Evolutionary conservation across 2,329 filamentous ascomycete species (phyloP).

Genomic region (Teratosphaeria nubilosa): DNA sequence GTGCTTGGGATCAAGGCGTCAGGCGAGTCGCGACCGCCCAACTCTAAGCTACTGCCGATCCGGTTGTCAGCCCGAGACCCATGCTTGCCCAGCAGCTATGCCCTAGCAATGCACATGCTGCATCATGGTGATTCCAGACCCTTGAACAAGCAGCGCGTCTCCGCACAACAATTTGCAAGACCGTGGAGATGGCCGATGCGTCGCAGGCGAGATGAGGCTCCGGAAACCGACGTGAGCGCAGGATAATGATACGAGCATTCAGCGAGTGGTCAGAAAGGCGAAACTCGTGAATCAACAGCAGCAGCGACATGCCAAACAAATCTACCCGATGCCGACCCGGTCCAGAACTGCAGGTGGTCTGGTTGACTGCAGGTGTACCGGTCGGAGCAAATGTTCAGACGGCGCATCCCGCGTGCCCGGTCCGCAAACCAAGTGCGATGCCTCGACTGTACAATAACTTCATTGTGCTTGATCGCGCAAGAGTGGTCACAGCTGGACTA

Average conservation of each 20-base stretch:
- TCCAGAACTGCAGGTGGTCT: background rate
- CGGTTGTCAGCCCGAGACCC: constrained; percentile 15
- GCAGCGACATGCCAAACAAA: background rate
- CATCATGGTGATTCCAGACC: constrained; percentile 1
- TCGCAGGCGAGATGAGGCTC: constrained; percentile 6
- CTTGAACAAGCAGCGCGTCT: background rate
- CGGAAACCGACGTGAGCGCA: background rate
- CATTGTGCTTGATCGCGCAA: background rate
- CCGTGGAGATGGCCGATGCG: background rate
- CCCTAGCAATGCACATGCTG: background rate
- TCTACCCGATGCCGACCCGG: background rate
- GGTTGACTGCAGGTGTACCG: background rate
- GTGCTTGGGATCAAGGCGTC: constrained; percentile 6
- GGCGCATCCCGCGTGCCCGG: constrained; percentile 2
- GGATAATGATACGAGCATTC: background rate
- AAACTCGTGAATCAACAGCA: background rate
- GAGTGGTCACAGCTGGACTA: background rate
- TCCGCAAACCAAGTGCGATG: background rate
- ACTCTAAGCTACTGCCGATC: constrained; percentile 17
- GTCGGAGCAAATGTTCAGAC: constrained; percentile 3
- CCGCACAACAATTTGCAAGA: background rate
- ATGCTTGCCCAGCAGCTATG: background rate
- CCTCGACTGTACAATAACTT: background rate
- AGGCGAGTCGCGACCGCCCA: background rate
- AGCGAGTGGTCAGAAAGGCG: background rate